phyloP scores from a whole-genome alignment of 768 basidiomycete species.

The Hirschioporus abietinus region DNA sequence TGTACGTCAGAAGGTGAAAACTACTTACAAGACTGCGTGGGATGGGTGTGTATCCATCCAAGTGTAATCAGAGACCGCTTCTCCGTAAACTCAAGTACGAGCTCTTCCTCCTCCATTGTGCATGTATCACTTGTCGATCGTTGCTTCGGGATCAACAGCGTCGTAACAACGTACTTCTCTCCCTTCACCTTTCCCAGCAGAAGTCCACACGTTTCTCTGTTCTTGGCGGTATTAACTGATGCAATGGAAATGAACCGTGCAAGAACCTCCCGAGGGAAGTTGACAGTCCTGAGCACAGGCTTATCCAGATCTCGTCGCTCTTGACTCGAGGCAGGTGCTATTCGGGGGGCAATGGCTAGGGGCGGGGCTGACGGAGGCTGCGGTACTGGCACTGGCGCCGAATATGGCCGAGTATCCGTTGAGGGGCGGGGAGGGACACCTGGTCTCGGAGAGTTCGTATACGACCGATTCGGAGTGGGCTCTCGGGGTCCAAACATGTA shows the following conservation, averaged over 20 bases:
- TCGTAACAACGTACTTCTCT: constrained; percentile 66
- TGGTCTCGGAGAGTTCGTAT: constrained; percentile 5
- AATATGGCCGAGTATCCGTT: background rate
- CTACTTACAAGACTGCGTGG: constrained; percentile 77
- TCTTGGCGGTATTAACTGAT: constrained; percentile 67
- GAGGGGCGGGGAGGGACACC: constrained; percentile 14
- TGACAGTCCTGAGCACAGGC: constrained; percentile 54
- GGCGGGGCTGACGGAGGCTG: constrained; percentile 29
- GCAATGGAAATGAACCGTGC: constrained; percentile 74
- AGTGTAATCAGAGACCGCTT: constrained; percentile 76
- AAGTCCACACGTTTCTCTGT: constrained; percentile 84
- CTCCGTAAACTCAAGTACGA: constrained; percentile 82
- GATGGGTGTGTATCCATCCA: constrained; percentile 95
- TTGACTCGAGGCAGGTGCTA: constrained; percentile 16
- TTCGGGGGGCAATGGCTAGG: constrained; percentile 27
- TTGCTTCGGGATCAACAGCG: constrained; percentile 83
- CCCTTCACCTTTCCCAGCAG: constrained; percentile 65
- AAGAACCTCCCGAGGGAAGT: constrained; percentile 69
- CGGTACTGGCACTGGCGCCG: constrained; percentile 13
- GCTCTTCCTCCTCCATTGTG: constrained; percentile 85
- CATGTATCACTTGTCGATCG: constrained; percentile 89
- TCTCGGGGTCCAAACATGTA: constrained; percentile 7
- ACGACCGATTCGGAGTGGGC: background rate
- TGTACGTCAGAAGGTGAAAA: constrained; percentile 1
- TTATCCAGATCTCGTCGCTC: constrained; percentile 26